phyloP scores from a whole-genome alignment of 495 filamentous ascomycete species.

The Xylaria cubensis region DNA sequence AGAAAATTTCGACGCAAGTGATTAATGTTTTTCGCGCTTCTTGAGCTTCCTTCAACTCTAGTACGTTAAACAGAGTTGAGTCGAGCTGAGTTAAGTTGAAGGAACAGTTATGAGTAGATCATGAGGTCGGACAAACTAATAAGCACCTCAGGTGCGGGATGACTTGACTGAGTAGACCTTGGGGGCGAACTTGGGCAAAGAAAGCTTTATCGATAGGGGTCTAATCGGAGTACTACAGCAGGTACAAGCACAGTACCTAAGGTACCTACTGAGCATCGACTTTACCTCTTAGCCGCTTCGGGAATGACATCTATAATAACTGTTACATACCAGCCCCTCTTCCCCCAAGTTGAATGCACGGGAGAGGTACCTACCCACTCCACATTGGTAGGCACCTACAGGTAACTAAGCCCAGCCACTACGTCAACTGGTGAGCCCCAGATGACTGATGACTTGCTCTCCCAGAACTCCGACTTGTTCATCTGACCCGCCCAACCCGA shows the following conservation, averaged over 20 bases:
- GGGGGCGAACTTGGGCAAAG: slow-evolving; percentile 13
- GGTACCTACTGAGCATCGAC: background rate
- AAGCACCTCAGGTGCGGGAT: background rate
- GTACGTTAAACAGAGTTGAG: background rate
- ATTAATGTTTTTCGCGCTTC: background rate
- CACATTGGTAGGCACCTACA: background rate
- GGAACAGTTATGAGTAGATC: background rate
- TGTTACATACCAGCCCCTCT: too few species aligned
- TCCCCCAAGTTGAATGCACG: background rate
- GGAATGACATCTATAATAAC: background rate
- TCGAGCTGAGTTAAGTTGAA: background rate
- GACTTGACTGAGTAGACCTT: background rate
- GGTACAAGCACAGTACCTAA: background rate
- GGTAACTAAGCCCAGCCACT: background rate
- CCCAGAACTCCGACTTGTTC: slow-evolving; percentile 7
- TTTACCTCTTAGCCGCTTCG: background rate
- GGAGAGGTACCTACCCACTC: background rate
- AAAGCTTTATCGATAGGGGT: slow-evolving; percentile 18
- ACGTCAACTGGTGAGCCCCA: slow-evolving; percentile 22
- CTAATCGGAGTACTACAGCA: background rate
- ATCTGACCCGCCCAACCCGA: background rate
- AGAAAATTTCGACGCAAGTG: background rate
- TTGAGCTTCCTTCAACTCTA: background rate
- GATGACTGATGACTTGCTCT: slow-evolving; percentile 16
- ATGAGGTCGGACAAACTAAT: background rate